Base-by-base conservation (phyloP, 139 green algal species). In the Mesotaenium endlicherianum region DNA sequence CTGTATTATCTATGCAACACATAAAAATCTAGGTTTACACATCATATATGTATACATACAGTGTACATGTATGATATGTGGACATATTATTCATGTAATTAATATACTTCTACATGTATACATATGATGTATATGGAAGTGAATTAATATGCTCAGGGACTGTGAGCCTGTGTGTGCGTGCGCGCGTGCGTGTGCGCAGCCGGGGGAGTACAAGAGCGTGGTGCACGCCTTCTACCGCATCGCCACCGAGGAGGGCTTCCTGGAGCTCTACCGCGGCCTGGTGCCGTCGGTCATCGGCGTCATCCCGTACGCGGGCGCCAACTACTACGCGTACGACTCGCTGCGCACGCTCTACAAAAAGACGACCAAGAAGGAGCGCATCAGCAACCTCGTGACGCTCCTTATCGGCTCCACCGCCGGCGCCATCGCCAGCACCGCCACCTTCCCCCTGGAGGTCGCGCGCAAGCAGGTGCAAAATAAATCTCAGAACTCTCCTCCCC, bases 241-340 rank as follows among this genome's bases (percentile, higher is more conserved):
- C 38, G 26, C 53, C 49, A 70, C 39, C 26, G 75, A 82, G 58
- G 75, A 82, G 31, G 75, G 75, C n/a, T 30, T 53, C 4, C 31
- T n/a, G 26, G 77, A 84, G 57, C 77, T 84, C 14, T 84, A 84
- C 68, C 0, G 81, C 0, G 81, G 81, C 0, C 74, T 87, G 20
- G 16, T 42, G 2, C 81, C 81, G 39, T 78, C 41, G 26, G 20
- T 87, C 5, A 87, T 87, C n/a, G 81, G 81, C 26, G 79, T 87
- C 1, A 75, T 87, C n/a, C 81, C 81, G 55, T 87, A 87, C 40
- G 81, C 81, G 0, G 81, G 55, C 6, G 20, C 45, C 44, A 87
- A 87, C 47, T 84, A 84, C 40, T 87, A 60, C 39, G 70, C 81
- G 4, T 87, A 87, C 47, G 81, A 87, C 74, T 68, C 81, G 75